Evolutionary conservation across 495 filamentous ascomycete genomes (phyloP).

Genomic region (Poronia punctata): DNA sequence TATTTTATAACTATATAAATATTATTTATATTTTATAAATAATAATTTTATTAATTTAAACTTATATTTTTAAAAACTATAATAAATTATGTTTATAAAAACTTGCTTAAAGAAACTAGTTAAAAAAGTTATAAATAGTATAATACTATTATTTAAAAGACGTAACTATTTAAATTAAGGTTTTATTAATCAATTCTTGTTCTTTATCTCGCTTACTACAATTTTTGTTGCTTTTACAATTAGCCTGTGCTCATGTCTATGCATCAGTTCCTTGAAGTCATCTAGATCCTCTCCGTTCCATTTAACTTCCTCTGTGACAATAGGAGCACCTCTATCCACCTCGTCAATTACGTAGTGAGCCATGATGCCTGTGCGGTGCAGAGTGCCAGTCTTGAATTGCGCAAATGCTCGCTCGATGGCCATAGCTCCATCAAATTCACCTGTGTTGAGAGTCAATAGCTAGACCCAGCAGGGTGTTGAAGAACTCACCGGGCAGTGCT

Average conservation of each 20-base stretch:
- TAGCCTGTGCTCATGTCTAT: background rate
- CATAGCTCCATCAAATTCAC: slow-evolving; percentile 12
- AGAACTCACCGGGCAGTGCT: slow-evolving; percentile 9
- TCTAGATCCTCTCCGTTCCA: background rate
- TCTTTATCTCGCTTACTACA: no score
- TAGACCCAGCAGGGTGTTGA: slow-evolving; percentile 2
- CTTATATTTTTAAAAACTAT: background rate
- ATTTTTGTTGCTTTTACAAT: background rate
- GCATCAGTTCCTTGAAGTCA: no score
- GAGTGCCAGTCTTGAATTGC: slow-evolving; percentile 8
- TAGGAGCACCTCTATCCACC: background rate
- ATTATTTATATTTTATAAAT: no score
- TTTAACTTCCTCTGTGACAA: background rate
- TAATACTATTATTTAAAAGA: no score
- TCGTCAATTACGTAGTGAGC: no score
- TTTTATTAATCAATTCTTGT: no score
- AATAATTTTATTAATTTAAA: no score
- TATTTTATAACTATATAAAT: background rate
- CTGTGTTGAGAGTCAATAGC: slow-evolving; percentile 6
- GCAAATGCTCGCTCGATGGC: slow-evolving; percentile 13
- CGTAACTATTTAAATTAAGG: no score
- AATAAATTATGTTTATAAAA: background rate
- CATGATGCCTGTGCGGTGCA: slow-evolving; percentile 4
- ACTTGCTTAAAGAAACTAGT: no score
- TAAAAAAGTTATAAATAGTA: no score